These are phyloP conservation scores for Rhodotorula paludigena DNA, from an alignment of 768 basidiomycete genomes.

Conservation along the genomic window DNA sequence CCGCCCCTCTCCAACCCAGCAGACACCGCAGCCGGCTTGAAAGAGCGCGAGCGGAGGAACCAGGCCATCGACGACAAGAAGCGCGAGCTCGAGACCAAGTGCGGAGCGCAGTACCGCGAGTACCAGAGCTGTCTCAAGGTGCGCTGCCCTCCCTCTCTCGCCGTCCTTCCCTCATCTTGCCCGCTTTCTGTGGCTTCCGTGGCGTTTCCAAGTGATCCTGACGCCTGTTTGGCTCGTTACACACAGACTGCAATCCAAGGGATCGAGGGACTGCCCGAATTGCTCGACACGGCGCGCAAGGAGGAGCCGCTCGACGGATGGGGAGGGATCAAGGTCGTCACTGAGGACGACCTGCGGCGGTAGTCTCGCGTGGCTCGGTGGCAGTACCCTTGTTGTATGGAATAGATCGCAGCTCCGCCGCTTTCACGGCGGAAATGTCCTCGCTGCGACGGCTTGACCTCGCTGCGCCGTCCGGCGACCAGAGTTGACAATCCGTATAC, in stretches of 20 bases:
- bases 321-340: slow-evolving; percentile 45
- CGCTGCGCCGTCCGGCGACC: too few relatives aligned
- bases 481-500: too few relatives aligned
- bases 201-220: too few relatives aligned
- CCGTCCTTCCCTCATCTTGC: not conserved
- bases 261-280: slow-evolving; percentile 68
- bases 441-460: too few relatives aligned
- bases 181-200: too few relatives aligned
- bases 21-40: slow-evolving; percentile 47
- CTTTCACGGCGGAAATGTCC: too few relatives aligned
- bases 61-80: slow-evolving; percentile 67
- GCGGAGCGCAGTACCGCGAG: slow-evolving; percentile 72
- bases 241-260: slow-evolving; percentile 64
- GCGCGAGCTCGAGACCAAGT: slow-evolving; percentile 77
- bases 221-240: too few relatives aligned
- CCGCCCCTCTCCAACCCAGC: slow-evolving; percentile 49
- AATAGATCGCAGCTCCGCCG: not conserved
- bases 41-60: slow-evolving; percentile 20
- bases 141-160: slow-evolving; percentile 37
- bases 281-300: slow-evolving; percentile 71
- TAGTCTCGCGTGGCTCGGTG: not conserved
- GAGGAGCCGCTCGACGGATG: slow-evolving; percentile 63
- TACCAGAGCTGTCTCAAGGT: slow-evolving; percentile 83
- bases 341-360: slow-evolving; percentile 16
- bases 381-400: not conserved